These are phyloP conservation scores for Mallotus nudiflorus DNA, from an alignment of 345 rosid species.

Conservation along the genomic window DNA sequence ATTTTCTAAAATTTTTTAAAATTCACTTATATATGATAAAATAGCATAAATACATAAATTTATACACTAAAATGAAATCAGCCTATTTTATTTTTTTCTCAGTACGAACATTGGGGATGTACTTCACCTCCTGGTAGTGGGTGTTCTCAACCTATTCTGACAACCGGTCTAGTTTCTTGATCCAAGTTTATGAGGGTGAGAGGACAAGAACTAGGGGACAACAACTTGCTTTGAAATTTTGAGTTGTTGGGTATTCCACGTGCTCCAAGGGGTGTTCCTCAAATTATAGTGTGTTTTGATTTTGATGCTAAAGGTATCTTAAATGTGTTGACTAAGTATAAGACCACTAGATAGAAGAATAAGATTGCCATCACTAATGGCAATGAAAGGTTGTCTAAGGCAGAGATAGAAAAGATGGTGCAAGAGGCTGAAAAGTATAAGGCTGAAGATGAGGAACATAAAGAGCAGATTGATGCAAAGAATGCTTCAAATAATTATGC, in stretches of 20 bases:
- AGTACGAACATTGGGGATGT: no score
- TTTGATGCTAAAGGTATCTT: constrained; percentile 28
- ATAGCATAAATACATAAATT: no score
- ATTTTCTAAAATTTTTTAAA: no score
- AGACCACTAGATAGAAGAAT: constrained; percentile 18
- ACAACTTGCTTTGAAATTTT: constrained; percentile 30
- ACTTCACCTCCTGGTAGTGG: no score
- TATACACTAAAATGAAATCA: no score
- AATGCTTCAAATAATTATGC: constrained; percentile 13
- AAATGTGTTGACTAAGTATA: constrained; percentile 25
- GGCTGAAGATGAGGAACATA: constrained; percentile 18
- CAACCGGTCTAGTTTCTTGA: no score
- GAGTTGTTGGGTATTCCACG: constrained; percentile 35
- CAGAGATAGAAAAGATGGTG: constrained; percentile 18
- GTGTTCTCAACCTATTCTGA: no score
- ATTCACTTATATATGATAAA: no score
- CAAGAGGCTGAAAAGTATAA: constrained; percentile 22
- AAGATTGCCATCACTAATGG: constrained; percentile 20
- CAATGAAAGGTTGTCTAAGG: constrained; percentile 17
- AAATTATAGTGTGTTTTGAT: constrained; percentile 31
- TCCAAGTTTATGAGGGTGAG: no score
- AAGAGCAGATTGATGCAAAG: constrained; percentile 15
- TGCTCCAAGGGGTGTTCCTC: constrained; percentile 33
- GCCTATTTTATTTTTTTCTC: no score
- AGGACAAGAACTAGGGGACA: no score